phyloP scores from a whole-genome alignment of 2,329 filamentous ascomycete species.

The Aurifilum marmelostoma region DNA sequence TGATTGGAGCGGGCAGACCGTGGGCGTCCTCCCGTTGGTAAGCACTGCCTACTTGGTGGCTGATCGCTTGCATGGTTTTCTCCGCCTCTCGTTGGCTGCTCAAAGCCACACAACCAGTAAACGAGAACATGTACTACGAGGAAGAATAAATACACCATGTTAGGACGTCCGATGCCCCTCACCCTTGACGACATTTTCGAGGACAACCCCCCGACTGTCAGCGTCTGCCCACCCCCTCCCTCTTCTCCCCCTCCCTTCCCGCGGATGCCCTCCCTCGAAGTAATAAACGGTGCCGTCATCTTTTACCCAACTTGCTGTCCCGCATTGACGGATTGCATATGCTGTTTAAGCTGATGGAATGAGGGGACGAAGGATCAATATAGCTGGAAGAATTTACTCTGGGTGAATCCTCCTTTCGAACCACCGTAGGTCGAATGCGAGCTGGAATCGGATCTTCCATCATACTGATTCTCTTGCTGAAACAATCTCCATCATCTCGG shows the following conservation, averaged over 20 bases:
- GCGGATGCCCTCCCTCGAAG: not conserved
- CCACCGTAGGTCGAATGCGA: not conserved
- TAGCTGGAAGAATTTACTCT: not conserved
- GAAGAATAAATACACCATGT: not conserved
- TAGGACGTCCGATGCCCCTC: not conserved
- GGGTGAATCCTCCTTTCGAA: not conserved
- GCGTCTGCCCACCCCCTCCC: not conserved
- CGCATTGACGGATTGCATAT: not conserved
- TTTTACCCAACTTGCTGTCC: not conserved
- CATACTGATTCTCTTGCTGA: not conserved
- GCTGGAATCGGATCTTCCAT: not conserved
- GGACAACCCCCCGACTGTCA: not conserved
- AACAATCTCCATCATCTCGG: not conserved
- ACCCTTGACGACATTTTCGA: not conserved
- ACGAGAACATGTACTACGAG: not conserved
- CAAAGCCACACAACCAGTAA: not conserved
- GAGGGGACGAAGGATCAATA: not conserved
- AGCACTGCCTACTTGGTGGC: slow-evolving; percentile 1
- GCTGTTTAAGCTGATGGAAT: not conserved
- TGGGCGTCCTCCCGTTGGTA: not conserved
- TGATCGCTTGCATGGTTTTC: not conserved
- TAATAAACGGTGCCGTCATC: not conserved
- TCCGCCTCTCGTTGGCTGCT: not conserved
- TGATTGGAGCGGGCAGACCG: slow-evolving; percentile 1
- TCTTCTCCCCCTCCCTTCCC: not conserved